phyloP scores from a whole-genome alignment of 2,329 filamentous ascomycete species.

The Mariannaea elegans region DNA sequence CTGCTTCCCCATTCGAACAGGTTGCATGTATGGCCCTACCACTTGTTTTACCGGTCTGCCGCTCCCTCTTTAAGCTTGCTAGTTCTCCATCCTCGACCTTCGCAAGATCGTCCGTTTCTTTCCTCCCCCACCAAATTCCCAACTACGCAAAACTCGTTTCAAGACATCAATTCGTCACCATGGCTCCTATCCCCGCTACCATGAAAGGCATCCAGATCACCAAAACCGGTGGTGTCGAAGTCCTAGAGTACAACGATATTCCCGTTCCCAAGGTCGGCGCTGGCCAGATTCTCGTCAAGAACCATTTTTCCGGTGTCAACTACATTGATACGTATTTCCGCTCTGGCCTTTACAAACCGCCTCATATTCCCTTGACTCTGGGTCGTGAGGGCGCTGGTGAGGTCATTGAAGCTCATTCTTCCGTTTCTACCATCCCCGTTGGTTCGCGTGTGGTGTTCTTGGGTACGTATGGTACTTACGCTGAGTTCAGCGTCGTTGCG shows the following conservation, averaged over 20 bases:
- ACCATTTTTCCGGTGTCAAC: slow-evolving; percentile 83
- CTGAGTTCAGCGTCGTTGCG: slow-evolving; percentile 64
- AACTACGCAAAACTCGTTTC: slow-evolving; percentile 16
- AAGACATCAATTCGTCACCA: slow-evolving; percentile 52
- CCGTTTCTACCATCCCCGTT: slow-evolving; percentile 62
- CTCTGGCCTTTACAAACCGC: slow-evolving; percentile 78
- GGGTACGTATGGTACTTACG: slow-evolving; percentile 58
- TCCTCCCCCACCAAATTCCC: slow-evolving; percentile 17
- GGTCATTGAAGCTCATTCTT: slow-evolving; percentile 68
- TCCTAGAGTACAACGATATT: slow-evolving; percentile 75
- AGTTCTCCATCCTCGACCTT: not conserved
- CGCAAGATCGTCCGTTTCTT: not conserved
- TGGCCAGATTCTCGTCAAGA: slow-evolving; percentile 82
- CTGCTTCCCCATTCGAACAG: too few relatives aligned
- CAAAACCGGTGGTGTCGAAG: slow-evolving; percentile 72
- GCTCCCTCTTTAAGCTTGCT: slow-evolving; percentile 30
- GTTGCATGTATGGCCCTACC: slow-evolving; percentile 27
- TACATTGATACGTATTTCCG: slow-evolving; percentile 95
- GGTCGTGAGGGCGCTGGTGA: slow-evolving; percentile 83
- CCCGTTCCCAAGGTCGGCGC: slow-evolving; percentile 72
- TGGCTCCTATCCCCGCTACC: slow-evolving; percentile 78
- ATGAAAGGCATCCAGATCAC: slow-evolving; percentile 74
- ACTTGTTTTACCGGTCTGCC: slow-evolving; percentile 19
- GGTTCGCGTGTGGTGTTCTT: slow-evolving; percentile 81
- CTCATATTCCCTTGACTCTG: slow-evolving; percentile 75